phyloP scores from a whole-genome alignment of 495 filamentous ascomycete genomes.

The Penicillium psychrofluorescens region DNA sequence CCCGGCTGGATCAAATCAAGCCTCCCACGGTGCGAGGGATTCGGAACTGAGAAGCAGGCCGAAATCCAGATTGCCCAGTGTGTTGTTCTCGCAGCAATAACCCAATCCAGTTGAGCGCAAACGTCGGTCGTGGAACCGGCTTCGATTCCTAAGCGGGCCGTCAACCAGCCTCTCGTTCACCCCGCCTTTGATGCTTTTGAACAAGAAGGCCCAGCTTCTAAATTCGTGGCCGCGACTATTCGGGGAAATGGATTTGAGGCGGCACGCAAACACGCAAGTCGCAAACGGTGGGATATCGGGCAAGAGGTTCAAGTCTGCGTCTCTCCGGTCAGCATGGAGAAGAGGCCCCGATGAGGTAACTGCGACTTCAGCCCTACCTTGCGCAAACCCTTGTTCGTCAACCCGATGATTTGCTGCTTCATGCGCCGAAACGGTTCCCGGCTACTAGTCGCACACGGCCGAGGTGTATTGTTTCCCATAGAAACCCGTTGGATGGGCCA shows the following conservation, averaged over 20 bases:
- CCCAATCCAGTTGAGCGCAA: conserved; percentile 26
- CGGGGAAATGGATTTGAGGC: conserved; percentile 6
- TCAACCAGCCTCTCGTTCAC: conserved; percentile 7
- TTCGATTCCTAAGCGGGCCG: conserved; percentile 15
- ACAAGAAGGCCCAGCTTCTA: conserved; percentile 20
- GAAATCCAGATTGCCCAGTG: conserved; percentile 9
- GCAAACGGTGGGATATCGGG: too few species aligned
- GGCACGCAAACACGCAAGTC: not conserved
- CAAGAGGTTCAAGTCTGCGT: conserved; percentile 8
- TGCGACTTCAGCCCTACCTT: conserved; percentile 6
- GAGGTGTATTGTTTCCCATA: conserved; percentile 27
- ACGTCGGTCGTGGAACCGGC: conserved; percentile 20
- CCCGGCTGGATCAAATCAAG: not conserved
- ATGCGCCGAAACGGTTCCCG: conserved; percentile 24
- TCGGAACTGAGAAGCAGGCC: conserved; percentile 5
- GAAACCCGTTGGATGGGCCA: conserved; percentile 14
- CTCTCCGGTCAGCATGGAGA: too few species aligned
- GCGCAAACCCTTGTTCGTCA: conserved; percentile 16
- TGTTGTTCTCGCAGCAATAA: conserved; percentile 8
- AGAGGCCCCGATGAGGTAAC: too few species aligned
- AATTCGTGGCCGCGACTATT: not conserved
- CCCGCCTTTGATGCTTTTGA: conserved; percentile 8
- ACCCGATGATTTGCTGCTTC: conserved; percentile 13
- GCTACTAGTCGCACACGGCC: conserved; percentile 23
- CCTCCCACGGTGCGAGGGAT: not conserved